Percentiles rank a stretch among this genome's conserved stretches.
phyloP scores from a whole-genome alignment of 306 rosid species.

The Prinsepia uniflora region DNA sequence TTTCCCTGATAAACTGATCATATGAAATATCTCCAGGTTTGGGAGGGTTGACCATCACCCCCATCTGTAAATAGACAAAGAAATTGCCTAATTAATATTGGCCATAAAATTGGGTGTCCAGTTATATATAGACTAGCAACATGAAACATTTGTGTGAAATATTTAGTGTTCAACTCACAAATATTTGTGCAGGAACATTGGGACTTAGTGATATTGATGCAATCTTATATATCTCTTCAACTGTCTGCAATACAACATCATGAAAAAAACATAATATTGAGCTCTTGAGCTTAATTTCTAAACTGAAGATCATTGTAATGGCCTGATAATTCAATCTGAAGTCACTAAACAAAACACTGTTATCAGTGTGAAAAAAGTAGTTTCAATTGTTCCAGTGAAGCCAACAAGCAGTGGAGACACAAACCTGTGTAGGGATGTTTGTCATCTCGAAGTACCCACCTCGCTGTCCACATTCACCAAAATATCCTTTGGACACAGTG shows the following conservation, averaged over 20 bases:
- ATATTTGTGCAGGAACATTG: conserved; percentile 97
- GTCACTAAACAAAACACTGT: conserved; percentile 1
- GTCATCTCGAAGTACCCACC: conserved; percentile 99
- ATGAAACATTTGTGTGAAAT: conserved; percentile 3
- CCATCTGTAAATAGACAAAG: conserved; percentile 64
- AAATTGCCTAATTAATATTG: conserved; percentile 8
- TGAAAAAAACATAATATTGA: conserved; percentile 29
- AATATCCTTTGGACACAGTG: conserved; percentile 91
- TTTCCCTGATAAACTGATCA: conserved; percentile 75
- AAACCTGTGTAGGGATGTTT: conserved; percentile 89
- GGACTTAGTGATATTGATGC: conserved; percentile 91
- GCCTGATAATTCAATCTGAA: conserved; percentile 1
- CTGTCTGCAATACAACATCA: conserved; percentile 61
- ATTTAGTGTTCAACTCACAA: conserved; percentile 61
- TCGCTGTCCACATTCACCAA: conserved; percentile 99
- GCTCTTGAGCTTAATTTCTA: conserved; percentile 12
- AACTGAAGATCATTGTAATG: neutral
- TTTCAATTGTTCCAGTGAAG: neutral
- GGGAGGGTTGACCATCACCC: conserved; percentile 88
- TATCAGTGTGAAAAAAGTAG: neutral
- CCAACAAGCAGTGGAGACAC: conserved; percentile 21
- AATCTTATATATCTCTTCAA: conserved; percentile 92
- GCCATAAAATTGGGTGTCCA: conserved; percentile 4
- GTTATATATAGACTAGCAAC: conserved; percentile 9
- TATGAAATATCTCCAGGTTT: conserved; percentile 95